Evolutionary conservation across 441 rosid genomes (phyloP), one percentile per base, ranked within the genome.

Genomic region (Sinapis alba): DNA sequence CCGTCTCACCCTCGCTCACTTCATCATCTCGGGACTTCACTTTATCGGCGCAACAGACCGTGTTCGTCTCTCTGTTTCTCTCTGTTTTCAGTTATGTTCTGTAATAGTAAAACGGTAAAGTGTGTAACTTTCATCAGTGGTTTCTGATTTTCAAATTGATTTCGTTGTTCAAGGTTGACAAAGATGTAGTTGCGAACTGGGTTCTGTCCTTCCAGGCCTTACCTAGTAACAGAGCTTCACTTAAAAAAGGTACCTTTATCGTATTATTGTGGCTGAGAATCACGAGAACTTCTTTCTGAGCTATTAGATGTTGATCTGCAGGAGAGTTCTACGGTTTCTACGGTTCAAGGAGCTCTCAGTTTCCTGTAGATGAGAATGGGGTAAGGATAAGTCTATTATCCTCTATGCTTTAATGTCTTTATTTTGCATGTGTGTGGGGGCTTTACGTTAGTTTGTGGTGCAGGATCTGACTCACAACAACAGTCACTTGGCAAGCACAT

Each of bases 401-500:
- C 12, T 57, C 13, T 8, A 18, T 27, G 50, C 7, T 51, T 11
- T 62, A 15, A 21, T 77, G 13, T 69, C 47, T 26, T 18, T 67
- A 63, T 53, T 78, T 68, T 68, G 20, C 34, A 7, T 58, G 15
- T 59, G 30, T 56, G 30, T 56, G 36, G 38, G 56, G 70, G n/a
- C 0, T 60, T 59, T 68, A 26, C 60, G 30, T 74, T 61, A 45
- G 27, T 81, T 62, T 82, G 20, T 82, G 71, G 10, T 51, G 9
- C 67, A 94, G 98, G 88, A 73, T 77, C 80, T 80, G 56, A 71
- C 68, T 71, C 83, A 72, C 65, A 89, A 91, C 73, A 78, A 76
- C 59, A 86, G 99, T 80, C 91, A 93, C 81, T 59, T 93, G 83
- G 97, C 99, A 34, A 93, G 97, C 83, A 90, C 97, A 0, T 95